Percentiles rank a stretch among this genome's conserved stretches.
These are phyloP conservation scores for Verbascum thapsus DNA, from an alignment of 257 asterid species.

Conservation along the genomic window DNA sequence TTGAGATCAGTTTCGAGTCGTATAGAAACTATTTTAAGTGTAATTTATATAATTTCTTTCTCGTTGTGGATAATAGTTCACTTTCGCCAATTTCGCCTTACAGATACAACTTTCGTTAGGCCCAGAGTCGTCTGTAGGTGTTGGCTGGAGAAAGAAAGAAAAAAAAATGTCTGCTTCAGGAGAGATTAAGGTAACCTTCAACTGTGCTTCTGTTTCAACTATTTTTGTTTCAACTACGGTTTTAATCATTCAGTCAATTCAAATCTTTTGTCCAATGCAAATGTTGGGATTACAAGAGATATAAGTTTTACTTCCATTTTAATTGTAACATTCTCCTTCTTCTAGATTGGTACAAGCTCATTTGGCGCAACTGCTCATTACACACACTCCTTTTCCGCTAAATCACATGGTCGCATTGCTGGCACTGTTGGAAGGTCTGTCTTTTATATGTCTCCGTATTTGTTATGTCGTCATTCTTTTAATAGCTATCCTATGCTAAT, in stretches of 20 bases:
- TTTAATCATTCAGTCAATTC: constrained; percentile 17
- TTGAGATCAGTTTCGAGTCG: constrained; percentile 7
- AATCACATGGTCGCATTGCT: constrained; percentile 85
- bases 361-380: constrained; percentile 77
- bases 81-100: constrained; percentile 22
- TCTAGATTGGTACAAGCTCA: constrained; percentile 81
- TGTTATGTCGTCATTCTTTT: neutral
- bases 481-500: neutral
- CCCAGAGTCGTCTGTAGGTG: constrained; percentile 75
- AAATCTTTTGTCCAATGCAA: constrained; percentile 4
- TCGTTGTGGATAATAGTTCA: constrained; percentile 6
- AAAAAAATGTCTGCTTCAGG: constrained; percentile 82
- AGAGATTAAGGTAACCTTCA: constrained; percentile 71
- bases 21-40: constrained; percentile 16
- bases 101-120: constrained; percentile 94
- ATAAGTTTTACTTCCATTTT: constrained; percentile 10
- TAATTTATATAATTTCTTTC: constrained; percentile 6
- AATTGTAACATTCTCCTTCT: constrained; percentile 25
- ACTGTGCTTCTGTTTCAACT: constrained; percentile 1
- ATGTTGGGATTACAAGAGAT: constrained; percentile 11
- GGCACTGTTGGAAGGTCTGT: constrained; percentile 90
- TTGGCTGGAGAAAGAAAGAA: constrained; percentile 90
- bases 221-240: constrained; percentile 8
- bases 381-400: constrained; percentile 75
- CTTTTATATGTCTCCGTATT: constrained; percentile 12